Base-by-base conservation (phyloP, 805 yeast genomes). In the Priceomyces carsonii region DNA sequence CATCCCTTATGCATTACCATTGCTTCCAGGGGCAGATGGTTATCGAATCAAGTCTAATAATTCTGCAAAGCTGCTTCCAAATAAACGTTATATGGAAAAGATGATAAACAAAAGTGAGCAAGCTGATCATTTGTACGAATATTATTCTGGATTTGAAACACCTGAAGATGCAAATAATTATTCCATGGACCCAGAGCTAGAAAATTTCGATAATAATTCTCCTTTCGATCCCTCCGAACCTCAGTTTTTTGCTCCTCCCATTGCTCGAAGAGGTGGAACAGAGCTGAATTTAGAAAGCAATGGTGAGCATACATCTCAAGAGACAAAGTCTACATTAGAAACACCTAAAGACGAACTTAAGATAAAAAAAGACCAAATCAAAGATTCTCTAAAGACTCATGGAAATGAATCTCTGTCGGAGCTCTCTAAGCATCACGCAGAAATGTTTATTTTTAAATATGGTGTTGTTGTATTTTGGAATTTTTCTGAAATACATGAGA, bases 381-480 rank as follows among this genome's bases (percentile, higher is more conserved):
- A 32, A 13, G 18, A 28, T 4, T 4, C 14, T 10, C n/a, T 18
- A 20, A 18, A 17, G 7, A 25, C 30, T 12, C 26, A 8, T 8
- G 25, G 9, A 2, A 19, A 18, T 9, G 13, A 18, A 12, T 28
- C 28, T 3, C 23, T 33, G 21, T 42, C 40, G 0, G 80, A 78
- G 39, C 65, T 74, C 32, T 61, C 75, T 3, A 77, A 77, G 44
- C 86, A 82, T 55, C 71, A 68, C 36, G 91, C 96, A 0, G 98
- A 91, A 52, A 74, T 93, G 70, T 93, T 93, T 52, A 76, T 93
- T 9, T 80, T 91, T 55, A 81, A 79, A 35, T 93, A 93, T 56
- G 99, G 99, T 14, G 95, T 91, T 9, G 88, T 93, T n/a, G 97
- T 93, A 14, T 90, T 93, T 53, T 93, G 99, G 99, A 93, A 93